Conservation (phyloP, 768 basidiomycete species). For the Pisolithus tinctorius region DNA sequence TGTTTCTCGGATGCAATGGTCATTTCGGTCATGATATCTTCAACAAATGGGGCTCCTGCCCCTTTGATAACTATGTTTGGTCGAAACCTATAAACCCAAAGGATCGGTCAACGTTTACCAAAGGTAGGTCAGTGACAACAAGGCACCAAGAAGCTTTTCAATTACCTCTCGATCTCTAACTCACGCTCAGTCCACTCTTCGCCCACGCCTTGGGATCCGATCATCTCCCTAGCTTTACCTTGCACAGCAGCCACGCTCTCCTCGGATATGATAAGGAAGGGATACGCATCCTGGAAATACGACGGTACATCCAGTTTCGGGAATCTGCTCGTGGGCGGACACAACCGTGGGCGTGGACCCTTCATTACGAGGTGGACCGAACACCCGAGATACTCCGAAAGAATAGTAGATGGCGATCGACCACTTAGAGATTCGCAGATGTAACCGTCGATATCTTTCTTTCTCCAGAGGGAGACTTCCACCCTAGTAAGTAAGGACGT, state of each 20-base stretch:
- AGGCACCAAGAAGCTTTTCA: neutral
- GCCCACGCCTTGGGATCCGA: constrained; percentile 41
- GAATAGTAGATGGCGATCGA: constrained; percentile 43
- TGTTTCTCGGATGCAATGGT: constrained; percentile 35
- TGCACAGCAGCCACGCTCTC: constrained; percentile 55
- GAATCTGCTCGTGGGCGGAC: constrained; percentile 45
- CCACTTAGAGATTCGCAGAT: constrained; percentile 43
- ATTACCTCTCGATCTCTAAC: constrained; percentile 53
- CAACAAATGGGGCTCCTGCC: constrained; percentile 57
- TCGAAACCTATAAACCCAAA: constrained; percentile 46
- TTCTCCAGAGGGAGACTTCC: constrained; percentile 44
- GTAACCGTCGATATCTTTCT: constrained; percentile 54
- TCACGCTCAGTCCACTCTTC: constrained; percentile 48
- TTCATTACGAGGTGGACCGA: constrained; percentile 63
- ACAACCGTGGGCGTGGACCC: constrained; percentile 48
- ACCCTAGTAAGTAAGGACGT: constrained; percentile 32
- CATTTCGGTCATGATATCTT: constrained; percentile 65
- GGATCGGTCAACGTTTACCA: constrained; percentile 3
- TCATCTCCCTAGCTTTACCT: constrained; percentile 37
- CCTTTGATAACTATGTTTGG: constrained; percentile 71
- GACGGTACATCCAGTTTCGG: constrained; percentile 52
- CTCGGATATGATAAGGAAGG: constrained; percentile 59
- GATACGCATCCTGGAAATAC: constrained; percentile 67
- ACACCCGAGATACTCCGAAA: constrained; percentile 57
- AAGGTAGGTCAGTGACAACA: neutral